These are phyloP conservation scores for Chrysochromulina tobinii DNA, from an alignment of 78 protist species.

Conservation along the genomic window DNA sequence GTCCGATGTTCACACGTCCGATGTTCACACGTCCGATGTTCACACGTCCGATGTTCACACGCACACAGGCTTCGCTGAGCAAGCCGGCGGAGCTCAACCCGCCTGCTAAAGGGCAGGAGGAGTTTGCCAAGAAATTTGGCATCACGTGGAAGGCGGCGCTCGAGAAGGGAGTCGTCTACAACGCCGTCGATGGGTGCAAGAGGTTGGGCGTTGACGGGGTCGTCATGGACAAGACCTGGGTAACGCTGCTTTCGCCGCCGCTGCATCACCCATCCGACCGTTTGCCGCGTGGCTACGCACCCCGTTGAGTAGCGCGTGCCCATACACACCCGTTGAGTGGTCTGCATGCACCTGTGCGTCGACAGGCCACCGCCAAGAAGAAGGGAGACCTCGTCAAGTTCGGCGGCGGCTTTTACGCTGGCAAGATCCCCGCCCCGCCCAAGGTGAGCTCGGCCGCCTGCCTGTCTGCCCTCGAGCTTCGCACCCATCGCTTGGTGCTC, in stretches of 20 bases:
- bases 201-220: constrained; percentile 15
- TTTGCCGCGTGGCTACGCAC: too few relatives aligned
- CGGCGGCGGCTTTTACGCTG: constrained; percentile 11
- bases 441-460: too few relatives aligned
- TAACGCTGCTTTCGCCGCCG: background rate
- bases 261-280: too few relatives aligned
- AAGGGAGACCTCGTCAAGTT: background rate
- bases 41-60: background rate
- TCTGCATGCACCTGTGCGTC: too few relatives aligned
- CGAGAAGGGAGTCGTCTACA: background rate
- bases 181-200: background rate
- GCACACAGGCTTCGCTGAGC: background rate
- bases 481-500: too few relatives aligned
- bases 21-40: background rate
- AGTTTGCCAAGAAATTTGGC: background rate
- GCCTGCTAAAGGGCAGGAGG: background rate
- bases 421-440: background rate
- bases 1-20: background rate
- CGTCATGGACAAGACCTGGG: background rate
- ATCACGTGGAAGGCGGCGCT: background rate
- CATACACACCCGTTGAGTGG: too few relatives aligned
- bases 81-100: constrained; percentile 19
- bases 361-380: background rate
- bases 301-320: too few relatives aligned
- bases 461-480: too few relatives aligned